A percentile compares a stretch with the other conserved stretches of the same genome.
Conservation (phyloP, 2,329 filamentous ascomycete species). For the Epicoccum nigrum region DNA sequence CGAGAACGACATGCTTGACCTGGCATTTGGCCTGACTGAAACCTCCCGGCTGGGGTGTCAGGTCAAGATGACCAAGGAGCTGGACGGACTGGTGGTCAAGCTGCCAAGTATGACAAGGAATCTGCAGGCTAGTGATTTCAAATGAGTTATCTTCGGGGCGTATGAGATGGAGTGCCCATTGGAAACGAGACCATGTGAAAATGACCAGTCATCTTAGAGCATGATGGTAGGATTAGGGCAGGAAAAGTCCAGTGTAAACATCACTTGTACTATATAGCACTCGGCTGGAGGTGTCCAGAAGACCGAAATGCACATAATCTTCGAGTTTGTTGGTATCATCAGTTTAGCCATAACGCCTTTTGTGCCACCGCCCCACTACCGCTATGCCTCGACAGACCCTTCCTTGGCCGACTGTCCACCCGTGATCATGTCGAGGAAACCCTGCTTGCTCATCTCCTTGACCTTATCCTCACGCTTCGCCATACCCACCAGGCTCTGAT, state of each 20-base stretch:
- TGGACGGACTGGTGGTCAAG: slow-evolving; percentile 84
- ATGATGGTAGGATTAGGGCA: background rate
- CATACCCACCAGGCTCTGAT: slow-evolving; percentile 78
- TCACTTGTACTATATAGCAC: slow-evolving; percentile 4
- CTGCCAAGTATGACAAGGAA: slow-evolving; percentile 95
- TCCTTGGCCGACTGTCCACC: slow-evolving; percentile 55
- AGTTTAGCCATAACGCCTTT: background rate
- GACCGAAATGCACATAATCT: background rate
- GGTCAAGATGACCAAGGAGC: slow-evolving; percentile 86
- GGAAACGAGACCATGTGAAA: background rate
- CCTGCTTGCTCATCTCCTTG: slow-evolving; percentile 96
- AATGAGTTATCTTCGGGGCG: slow-evolving; percentile 11
- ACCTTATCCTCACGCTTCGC: slow-evolving; percentile 83
- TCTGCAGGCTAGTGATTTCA: slow-evolving; percentile 91
- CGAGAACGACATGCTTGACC: slow-evolving; percentile 65
- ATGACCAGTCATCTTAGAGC: background rate
- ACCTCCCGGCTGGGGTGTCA: slow-evolving; percentile 86
- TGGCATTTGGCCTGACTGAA: slow-evolving; percentile 89
- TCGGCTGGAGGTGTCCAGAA: slow-evolving; percentile 2
- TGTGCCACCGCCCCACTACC: too few species aligned
- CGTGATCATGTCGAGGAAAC: slow-evolving; percentile 88
- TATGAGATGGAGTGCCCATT: too few species aligned
- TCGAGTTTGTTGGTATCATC: slow-evolving; percentile 9
- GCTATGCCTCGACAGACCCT: slow-evolving; percentile 15
- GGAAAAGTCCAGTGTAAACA: background rate